Evolutionary conservation across 2,329 filamentous ascomycete genomes (phyloP), one percentile per base, ranked within the genome.

Genomic region (Claviceps lovelessii): DNA sequence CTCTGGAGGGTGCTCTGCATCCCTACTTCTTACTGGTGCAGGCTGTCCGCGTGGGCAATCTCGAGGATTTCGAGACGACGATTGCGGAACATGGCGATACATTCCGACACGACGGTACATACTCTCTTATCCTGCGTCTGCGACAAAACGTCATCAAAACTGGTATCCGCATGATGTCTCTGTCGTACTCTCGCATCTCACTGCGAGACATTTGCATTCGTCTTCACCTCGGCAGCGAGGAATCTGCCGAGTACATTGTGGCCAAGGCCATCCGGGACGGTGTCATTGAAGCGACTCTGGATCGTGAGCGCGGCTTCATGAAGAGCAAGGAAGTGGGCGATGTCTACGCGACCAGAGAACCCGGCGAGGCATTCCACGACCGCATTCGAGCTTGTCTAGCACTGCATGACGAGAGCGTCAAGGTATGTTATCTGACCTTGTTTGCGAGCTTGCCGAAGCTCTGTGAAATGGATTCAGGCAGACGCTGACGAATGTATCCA

Each of bases 81-180:
- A 90, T 97, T 58, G 85, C 86, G 63, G 80, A 84, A 51, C 84
- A 95, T 67, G 84, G 85, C 56, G 82, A 87, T 48, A 85, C 84
- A 11, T 98, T 97, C 83, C 86, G 89, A 65, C 85, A 86, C 61
- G 93, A 98, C 68, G 88, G 88, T 55, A 97, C 91, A 23, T 97
- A 97, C 75, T 95, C 90, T 11, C 78, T 98, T 56, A 94, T 97
- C 63, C 80, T 97, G 59, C 90, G 93, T 59, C 79, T 98, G 58
- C 85, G 93, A 63, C 93, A 98, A 72, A 98, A 98, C 67, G 93
- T 98, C 66, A 97, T 98, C 81, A 95, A 95, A 78, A 98, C 93
- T 4, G 93, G 93, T 61, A 95, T 98, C 60, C 89, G 93, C 62
- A 96, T 97, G 90, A 95, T 98, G 82, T 97, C 91, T 45, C 77